Evolutionary conservation across 345 rosid species (phyloP).

Genomic region (Mangifera indica): DNA sequence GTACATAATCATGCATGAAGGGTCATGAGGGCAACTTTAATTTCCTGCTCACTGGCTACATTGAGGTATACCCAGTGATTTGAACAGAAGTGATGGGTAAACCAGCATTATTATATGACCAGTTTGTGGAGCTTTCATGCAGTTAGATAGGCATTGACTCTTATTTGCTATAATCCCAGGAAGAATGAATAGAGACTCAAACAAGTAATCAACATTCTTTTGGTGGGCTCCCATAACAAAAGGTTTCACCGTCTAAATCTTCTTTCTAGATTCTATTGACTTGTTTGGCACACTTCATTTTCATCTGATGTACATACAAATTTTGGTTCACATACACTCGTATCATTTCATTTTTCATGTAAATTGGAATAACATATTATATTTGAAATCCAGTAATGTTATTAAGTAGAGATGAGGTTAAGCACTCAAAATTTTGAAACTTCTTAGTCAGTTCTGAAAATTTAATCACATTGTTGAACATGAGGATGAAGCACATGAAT

Average conservation of each 20-base stretch:
- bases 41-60: not conserved
- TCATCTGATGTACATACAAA: not conserved
- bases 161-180: not conserved
- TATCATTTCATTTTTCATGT: no score
- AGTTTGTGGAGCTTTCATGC: not conserved
- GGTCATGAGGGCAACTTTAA: no score
- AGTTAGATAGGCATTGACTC: constrained; percentile 8
- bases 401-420: no score
- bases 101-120: not conserved
- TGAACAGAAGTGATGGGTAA: not conserved
- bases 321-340: no score
- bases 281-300: constrained; percentile 16
- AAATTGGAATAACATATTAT: no score
- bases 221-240: not conserved
- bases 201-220: no score
- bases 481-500: not conserved
- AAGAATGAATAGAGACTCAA: not conserved
- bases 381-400: no score
- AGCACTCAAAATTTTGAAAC: no score
- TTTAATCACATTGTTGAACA: no score
- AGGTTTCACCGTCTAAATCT: constrained; percentile 6
- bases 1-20: no score
- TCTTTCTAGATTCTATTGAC: not conserved
- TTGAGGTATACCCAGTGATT: not conserved
- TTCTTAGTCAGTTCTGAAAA: no score